A percentile compares a stretch with the other conserved stretches of the same genome.
These are phyloP conservation scores for Linnemannia hyalina DNA, from an alignment of 192 early-diverging fungal species.

Conservation along the genomic window DNA sequence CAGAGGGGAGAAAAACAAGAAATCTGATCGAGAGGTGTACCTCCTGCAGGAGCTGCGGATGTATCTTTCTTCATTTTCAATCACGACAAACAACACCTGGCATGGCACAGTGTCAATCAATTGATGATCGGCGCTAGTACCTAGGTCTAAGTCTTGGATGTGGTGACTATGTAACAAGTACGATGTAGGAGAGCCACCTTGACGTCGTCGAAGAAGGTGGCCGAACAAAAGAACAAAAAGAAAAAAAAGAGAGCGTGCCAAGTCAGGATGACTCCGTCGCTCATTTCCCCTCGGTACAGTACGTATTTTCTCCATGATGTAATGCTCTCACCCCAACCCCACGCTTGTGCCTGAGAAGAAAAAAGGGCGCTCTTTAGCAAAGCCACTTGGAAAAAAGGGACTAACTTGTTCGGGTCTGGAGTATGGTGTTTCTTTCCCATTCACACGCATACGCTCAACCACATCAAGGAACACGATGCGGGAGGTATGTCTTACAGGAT, in stretches of 20 bases:
- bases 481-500: not conserved
- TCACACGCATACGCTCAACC: not conserved
- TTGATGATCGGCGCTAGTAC: not conserved
- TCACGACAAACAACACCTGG: not conserved
- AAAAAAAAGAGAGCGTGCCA: not conserved
- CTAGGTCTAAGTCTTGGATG: not conserved
- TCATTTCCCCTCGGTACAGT: not conserved
- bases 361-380: not conserved
- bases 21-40: too few species aligned
- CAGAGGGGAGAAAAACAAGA: too few species aligned
- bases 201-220: not conserved
- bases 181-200: not conserved
- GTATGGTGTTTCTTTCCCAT: too few species aligned
- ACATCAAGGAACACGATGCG: not conserved
- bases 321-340: not conserved
- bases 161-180: not conserved
- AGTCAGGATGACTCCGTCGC: not conserved
- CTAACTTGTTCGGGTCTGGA: not conserved
- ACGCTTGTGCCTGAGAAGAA: not conserved
- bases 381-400: not conserved
- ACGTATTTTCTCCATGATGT: not conserved
- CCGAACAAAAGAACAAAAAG: not conserved
- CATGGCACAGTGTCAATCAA: not conserved
- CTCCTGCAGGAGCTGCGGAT: not conserved
- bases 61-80: not conserved